Percentiles rank a stretch among this genome's conserved stretches.
Conservation (phyloP, 1,139 yeast genomes). For the Scheffersomyces cryptocercus region DNA sequence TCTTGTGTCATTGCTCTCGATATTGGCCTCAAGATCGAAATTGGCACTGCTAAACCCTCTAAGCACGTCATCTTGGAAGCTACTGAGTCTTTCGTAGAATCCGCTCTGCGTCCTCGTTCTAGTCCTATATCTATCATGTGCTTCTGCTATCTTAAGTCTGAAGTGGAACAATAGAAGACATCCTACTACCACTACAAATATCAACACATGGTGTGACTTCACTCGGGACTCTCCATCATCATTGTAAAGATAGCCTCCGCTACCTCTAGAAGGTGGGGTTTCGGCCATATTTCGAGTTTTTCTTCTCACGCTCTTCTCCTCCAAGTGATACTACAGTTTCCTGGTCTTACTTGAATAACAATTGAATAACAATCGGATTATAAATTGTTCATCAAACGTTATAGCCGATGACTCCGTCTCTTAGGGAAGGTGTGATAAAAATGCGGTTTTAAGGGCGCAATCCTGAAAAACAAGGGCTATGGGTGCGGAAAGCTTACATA, state of each 20-base stretch:
- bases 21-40: slow-evolving; percentile 54
- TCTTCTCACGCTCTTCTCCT: no score
- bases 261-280: no score
- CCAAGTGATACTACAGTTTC: no score
- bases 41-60: slow-evolving; percentile 63
- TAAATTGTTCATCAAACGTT: no score
- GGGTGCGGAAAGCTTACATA: no score
- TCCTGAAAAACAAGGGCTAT: no score
- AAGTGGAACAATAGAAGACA: slow-evolving; percentile 12
- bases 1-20: slow-evolving; percentile 54
- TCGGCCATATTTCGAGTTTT: no score
- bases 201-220: slow-evolving; percentile 4
- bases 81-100: slow-evolving; percentile 11
- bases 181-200: slow-evolving; percentile 4
- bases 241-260: neutral
- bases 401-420: no score
- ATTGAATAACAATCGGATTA: no score
- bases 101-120: slow-evolving; percentile 8
- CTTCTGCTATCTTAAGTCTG: slow-evolving; percentile 14
- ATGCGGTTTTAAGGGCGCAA: no score
- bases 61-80: slow-evolving; percentile 62
- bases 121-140: slow-evolving; percentile 15
- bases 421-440: no score
- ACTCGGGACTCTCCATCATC: slow-evolving; percentile 1
- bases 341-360: no score